These are phyloP conservation scores for Austropuccinia psidii DNA, from an alignment of 1,284 basidiomycete species.

Conservation along the genomic window DNA sequence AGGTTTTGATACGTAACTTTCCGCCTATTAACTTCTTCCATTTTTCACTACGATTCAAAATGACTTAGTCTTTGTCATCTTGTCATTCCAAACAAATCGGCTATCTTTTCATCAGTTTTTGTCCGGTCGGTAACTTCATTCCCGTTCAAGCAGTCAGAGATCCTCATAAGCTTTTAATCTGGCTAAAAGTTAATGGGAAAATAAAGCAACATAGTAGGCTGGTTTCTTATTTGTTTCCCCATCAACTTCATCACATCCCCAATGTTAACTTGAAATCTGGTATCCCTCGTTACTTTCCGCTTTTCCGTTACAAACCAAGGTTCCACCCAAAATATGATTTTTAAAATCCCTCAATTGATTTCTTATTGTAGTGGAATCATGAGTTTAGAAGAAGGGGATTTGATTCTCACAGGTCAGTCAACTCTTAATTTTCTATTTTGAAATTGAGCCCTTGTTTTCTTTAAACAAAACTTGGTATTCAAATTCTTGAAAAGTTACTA, in stretches of 20 bases:
- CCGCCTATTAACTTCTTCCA: not conserved
- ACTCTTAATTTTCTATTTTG: not conserved
- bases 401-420: constrained; percentile 21
- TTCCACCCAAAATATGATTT: constrained; percentile 28
- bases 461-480: too few relatives aligned
- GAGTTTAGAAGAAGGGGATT: constrained; percentile 32
- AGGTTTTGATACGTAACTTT: constrained; percentile 32
- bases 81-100: too few relatives aligned
- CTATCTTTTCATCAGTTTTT: constrained; percentile 1
- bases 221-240: not conserved
- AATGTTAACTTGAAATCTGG: not conserved
- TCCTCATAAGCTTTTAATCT: constrained; percentile 19
- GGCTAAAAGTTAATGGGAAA: constrained; percentile 24
- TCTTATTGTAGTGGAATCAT: constrained; percentile 24
- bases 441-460: not conserved
- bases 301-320: not conserved
- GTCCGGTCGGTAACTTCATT: constrained; percentile 32
- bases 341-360: constrained; percentile 31
- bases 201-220: constrained; percentile 22
- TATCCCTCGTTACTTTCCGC: not conserved
- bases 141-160: not conserved
- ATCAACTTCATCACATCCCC: not conserved
- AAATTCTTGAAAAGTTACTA: too few relatives aligned
- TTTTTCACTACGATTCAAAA: not conserved
- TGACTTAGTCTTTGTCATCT: not conserved